These are phyloP conservation scores for Eucalyptus guilfoylei DNA, from an alignment of 345 rosid species.

Conservation along the genomic window DNA sequence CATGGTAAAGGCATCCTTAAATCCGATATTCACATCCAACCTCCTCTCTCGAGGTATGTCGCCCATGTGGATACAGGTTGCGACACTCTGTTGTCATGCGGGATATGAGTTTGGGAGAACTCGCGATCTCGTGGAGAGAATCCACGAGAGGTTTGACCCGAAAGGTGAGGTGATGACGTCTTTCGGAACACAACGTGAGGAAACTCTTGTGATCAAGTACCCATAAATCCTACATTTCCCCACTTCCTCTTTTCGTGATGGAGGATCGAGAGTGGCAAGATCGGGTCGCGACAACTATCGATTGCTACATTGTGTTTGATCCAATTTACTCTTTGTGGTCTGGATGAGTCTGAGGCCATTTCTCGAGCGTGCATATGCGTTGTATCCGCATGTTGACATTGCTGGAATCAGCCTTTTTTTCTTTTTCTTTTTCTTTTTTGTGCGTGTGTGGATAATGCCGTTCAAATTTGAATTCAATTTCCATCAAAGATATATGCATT, in stretches of 20 bases:
- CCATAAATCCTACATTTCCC: too few species aligned
- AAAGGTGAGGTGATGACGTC: too few species aligned
- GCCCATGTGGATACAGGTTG: rapidly evolving
- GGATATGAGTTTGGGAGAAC: too few species aligned
- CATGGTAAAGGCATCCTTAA: too few species aligned
- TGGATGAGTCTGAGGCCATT: neutral
- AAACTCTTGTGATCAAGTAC: too few species aligned
- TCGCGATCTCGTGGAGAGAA: too few species aligned
- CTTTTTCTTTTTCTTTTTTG: too few species aligned
- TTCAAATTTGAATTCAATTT: neutral
- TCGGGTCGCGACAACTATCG: neutral
- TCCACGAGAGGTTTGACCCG: too few species aligned
- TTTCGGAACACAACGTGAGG: rapidly evolving
- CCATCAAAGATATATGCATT: neutral
- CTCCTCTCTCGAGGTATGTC: too few species aligned
- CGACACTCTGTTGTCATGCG: too few species aligned
- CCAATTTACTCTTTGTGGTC: neutral
- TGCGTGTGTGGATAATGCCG: neutral
- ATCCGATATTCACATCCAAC: rapidly evolving
- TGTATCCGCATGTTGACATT: neutral
- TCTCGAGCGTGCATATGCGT: neutral
- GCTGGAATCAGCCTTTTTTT: neutral
- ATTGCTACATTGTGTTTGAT: neutral
- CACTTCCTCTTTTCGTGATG: too few species aligned
- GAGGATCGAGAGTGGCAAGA: rapidly evolving